phyloP scores from a whole-genome alignment of 1,284 basidiomycete species.

The Pseudozyma pruni region DNA sequence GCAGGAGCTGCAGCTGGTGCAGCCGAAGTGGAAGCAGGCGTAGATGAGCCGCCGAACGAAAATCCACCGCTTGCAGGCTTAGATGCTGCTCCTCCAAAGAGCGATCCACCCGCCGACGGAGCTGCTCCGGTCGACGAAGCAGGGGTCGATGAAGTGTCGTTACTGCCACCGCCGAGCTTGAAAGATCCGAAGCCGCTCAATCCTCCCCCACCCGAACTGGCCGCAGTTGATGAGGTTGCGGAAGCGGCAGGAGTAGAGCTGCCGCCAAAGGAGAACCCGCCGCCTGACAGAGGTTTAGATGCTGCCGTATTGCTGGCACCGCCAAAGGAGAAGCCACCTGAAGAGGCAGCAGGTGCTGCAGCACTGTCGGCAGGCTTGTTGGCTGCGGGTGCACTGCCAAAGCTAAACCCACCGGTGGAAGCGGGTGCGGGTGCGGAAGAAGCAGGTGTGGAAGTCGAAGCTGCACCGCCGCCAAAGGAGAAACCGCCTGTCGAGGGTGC shows the following conservation, averaged over 20 bases:
- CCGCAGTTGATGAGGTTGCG: conserved; percentile 21
- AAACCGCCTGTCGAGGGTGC: conserved; percentile 47
- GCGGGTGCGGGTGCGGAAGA: conserved; percentile 13
- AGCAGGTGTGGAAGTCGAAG: conserved; percentile 37
- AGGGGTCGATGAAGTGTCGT: conserved; percentile 8
- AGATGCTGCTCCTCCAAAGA: conserved; percentile 40
- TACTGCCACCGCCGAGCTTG: conserved; percentile 35
- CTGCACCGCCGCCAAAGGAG: conserved; percentile 47
- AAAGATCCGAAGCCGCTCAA: conserved; percentile 36
- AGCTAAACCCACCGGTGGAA: conserved; percentile 40
- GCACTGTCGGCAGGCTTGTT: conserved; percentile 20
- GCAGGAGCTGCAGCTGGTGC: conserved; percentile 42
- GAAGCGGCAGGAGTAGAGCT: conserved; percentile 26
- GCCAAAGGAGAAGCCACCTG: conserved; percentile 48
- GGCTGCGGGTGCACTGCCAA: conserved; percentile 27
- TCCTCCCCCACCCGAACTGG: conserved; percentile 12
- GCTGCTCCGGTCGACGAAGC: conserved; percentile 3
- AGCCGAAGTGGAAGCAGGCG: conserved; percentile 21
- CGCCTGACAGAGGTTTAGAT: conserved; percentile 34
- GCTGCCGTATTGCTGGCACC: conserved; percentile 33
- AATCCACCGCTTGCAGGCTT: conserved; percentile 55
- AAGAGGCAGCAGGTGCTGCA: conserved; percentile 25
- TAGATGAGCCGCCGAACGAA: conserved; percentile 41
- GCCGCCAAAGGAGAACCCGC: conserved; percentile 46
- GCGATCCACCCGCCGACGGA: conserved; percentile 20